Percentiles rank a stretch among this genome's conserved stretches.
Evolutionary conservation across 2,329 filamentous ascomycete genomes (phyloP).

Genomic region (Stenocarpella maydis): DNA sequence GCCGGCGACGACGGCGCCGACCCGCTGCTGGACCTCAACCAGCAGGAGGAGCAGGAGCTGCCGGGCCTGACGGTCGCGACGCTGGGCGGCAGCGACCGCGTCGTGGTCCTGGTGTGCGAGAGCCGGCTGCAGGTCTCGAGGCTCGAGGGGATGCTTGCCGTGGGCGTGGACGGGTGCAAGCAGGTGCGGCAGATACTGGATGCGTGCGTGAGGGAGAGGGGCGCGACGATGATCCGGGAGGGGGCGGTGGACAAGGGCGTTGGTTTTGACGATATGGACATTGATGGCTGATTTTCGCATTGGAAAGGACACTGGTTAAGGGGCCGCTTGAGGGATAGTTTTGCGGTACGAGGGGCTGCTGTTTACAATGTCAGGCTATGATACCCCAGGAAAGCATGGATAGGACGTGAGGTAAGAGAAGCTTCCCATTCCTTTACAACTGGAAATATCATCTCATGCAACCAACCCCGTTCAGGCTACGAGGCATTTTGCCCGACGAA

Average conservation of each 20-base stretch:
- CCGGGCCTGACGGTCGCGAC: constrained; percentile 89
- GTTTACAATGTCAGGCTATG: not conserved
- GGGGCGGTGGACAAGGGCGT: constrained; percentile 59
- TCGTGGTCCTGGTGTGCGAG: constrained; percentile 85
- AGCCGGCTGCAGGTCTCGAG: constrained; percentile 83
- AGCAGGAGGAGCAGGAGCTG: constrained; percentile 83
- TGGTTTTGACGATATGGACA: constrained; percentile 56
- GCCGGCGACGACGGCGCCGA: constrained; percentile 75
- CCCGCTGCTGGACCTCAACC: constrained; percentile 81
- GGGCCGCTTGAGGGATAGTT: too few species aligned
- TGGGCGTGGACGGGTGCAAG: constrained; percentile 90
- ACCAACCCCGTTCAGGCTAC: not conserved
- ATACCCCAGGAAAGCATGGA: constrained; percentile 25
- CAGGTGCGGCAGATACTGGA: constrained; percentile 85
- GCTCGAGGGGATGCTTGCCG: constrained; percentile 90
- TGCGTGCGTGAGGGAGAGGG: constrained; percentile 76
- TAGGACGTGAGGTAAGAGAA: constrained; percentile 12
- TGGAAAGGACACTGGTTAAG: not conserved
- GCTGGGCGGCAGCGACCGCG: constrained; percentile 75
- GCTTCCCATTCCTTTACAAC: not conserved
- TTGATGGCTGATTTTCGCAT: constrained; percentile 47
- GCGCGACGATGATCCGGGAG: constrained; percentile 68
- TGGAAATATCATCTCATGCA: not conserved
- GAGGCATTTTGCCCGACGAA: not conserved
- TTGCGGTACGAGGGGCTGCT: not conserved